A percentile compares a stretch with the other conserved stretches of the same genome.
These are phyloP conservation scores for Rhizophagus sp. DNA, from an alignment of 192 early-diverging fungal genomes.

Conservation along the genomic window DNA sequence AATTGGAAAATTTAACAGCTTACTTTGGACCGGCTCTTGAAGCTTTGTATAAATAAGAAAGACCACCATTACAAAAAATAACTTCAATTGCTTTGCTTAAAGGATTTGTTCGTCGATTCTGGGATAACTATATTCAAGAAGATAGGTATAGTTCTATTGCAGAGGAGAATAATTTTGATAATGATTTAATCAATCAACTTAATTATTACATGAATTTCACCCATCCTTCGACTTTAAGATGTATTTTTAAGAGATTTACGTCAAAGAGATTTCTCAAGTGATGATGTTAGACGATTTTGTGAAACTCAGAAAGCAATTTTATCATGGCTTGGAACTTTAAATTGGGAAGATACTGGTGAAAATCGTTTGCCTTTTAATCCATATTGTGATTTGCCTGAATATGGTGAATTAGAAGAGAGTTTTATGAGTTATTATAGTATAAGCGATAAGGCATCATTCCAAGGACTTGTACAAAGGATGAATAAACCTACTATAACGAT, in stretches of 20 bases:
- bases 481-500: neutral
- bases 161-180: neutral
- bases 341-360: neutral
- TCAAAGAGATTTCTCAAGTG: conserved; percentile 4
- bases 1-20: neutral
- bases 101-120: conserved; percentile 26
- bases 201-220: neutral
- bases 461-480: neutral
- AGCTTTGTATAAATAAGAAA: neutral
- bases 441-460: neutral
- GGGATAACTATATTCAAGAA: neutral
- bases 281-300: conserved; percentile 27
- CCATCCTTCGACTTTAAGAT: conserved; percentile 1
- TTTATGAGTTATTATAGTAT: neutral
- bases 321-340: conserved; percentile 21
- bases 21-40: neutral
- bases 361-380: conserved; percentile 27
- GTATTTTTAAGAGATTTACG: conserved; percentile 29
- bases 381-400: neutral
- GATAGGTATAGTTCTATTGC: neutral
- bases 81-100: conserved; percentile 27
- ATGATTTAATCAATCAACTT: conserved; percentile 5
- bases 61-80: conserved; percentile 13
- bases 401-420: neutral
- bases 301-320: conserved; percentile 1